Conservation (phyloP, 2,329 filamentous ascomycete species). For the Nothomitra cinnamomea region DNA sequence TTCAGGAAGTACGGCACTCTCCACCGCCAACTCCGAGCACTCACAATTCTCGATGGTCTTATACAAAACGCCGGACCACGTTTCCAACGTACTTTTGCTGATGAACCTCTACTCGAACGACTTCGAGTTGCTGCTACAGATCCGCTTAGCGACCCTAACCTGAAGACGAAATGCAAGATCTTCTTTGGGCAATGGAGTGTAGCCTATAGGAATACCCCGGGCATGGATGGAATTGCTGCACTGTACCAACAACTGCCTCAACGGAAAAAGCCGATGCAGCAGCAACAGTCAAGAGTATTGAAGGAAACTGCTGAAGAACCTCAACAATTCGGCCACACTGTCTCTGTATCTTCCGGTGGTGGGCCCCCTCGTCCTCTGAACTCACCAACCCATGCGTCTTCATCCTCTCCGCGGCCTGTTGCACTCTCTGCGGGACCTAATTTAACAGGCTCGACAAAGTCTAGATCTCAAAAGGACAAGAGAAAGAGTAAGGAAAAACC, state of each 20-base stretch:
- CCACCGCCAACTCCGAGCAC: conserved; percentile 79
- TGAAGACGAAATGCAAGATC: conserved; percentile 75
- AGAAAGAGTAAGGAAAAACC: conserved; percentile 36
- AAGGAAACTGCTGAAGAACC: conserved; percentile 55
- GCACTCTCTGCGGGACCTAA: conserved; percentile 17
- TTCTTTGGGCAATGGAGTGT: conserved; percentile 76
- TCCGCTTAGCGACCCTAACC: conserved; percentile 64
- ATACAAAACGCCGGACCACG: conserved; percentile 84
- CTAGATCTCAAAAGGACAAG: conserved; percentile 32
- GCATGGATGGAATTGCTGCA: conserved; percentile 61
- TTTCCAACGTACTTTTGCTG: conserved; percentile 75
- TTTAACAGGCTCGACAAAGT: conserved; percentile 33
- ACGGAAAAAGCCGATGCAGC: conserved; percentile 52
- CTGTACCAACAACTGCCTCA: conserved; percentile 57
- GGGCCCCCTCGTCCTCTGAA: not conserved
- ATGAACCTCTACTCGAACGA: conserved; percentile 82
- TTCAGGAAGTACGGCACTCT: conserved; percentile 75
- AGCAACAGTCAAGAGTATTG: conserved; percentile 68
- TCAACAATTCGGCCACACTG: conserved; percentile 34
- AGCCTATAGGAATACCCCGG: conserved; percentile 64
- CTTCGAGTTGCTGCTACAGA: conserved; percentile 77
- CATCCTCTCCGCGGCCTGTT: conserved; percentile 8
- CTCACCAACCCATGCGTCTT: conserved; percentile 14
- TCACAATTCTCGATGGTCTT: conserved; percentile 78
- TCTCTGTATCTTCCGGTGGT: not conserved